Percentiles rank a stretch among this genome's conserved stretches.
These are phyloP conservation scores for Wallacemonas collosoma DNA, from an alignment of 208 protist species.

Conservation along the genomic window DNA sequence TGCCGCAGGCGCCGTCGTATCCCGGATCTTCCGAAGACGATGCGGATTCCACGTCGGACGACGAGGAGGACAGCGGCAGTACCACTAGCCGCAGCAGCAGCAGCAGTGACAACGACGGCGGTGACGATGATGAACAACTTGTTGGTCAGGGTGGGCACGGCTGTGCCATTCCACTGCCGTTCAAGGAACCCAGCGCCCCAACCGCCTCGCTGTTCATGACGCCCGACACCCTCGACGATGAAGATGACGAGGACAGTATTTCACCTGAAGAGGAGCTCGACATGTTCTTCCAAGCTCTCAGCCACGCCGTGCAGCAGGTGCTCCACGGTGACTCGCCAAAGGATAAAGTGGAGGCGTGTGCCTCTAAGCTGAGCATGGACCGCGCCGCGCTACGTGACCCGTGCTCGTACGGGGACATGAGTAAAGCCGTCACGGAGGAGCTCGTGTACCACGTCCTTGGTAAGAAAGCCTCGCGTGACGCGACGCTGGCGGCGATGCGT, in stretches of 20 bases:
- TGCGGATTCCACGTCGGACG: background rate
- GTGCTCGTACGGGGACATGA: conserved; percentile 52
- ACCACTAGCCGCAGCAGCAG: conserved; percentile 19
- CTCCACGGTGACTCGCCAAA: conserved; percentile 13
- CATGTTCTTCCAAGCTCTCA: conserved; percentile 8
- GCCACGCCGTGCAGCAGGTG: conserved; percentile 6
- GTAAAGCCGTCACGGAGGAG: conserved; percentile 72
- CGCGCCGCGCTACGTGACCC: conserved; percentile 12
- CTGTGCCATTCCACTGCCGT: conserved; percentile 28
- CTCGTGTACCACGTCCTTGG: conserved; percentile 59
- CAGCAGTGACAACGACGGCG: background rate
- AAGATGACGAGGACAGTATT: conserved; percentile 38
- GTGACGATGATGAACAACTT: conserved; percentile 33
- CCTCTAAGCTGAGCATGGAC: conserved; percentile 18
- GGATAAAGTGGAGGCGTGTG: conserved; percentile 16
- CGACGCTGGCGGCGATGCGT: conserved; percentile 24
- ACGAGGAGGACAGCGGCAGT: conserved; percentile 23
- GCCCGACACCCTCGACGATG: conserved; percentile 36
- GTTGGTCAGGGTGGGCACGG: conserved; percentile 43
- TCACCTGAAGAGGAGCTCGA: conserved; percentile 22
- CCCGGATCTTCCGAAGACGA: conserved; percentile 10
- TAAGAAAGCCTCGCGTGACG: conserved; percentile 18
- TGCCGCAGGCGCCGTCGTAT: conserved; percentile 1
- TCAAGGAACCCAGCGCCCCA: conserved; percentile 36
- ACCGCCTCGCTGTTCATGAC: conserved; percentile 65